Conservation (phyloP, 1,284 basidiomycete genomes). For the Ceratobasidium sp. region DNA sequence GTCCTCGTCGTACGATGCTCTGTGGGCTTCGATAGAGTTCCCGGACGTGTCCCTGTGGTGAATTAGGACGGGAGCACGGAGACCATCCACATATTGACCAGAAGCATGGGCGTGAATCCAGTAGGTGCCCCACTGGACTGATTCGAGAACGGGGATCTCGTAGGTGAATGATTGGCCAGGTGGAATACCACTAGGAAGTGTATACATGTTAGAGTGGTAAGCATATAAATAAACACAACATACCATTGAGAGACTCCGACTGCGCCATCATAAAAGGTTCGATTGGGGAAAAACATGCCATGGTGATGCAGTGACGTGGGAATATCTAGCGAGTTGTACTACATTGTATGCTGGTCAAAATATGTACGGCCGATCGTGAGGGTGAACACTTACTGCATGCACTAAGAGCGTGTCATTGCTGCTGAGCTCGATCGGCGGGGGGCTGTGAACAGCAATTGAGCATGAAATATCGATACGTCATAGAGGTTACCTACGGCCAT, state of each 20-base stretch:
- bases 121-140: conserved; percentile 85
- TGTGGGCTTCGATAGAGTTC: conserved; percentile 37
- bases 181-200: conserved; percentile 78
- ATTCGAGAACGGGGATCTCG: conserved; percentile 78
- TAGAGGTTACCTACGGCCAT: conserved; percentile 80
- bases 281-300: conserved; percentile 92
- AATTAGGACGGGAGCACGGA: conserved; percentile 83
- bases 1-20: conserved; percentile 84
- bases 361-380: background rate
- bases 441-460: conserved; percentile 61
- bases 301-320: conserved; percentile 83
- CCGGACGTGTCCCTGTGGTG: conserved; percentile 62
- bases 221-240: conserved; percentile 47
- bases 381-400: conserved; percentile 64
- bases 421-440: conserved; percentile 81
- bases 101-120: conserved; percentile 79
- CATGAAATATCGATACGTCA: conserved; percentile 21
- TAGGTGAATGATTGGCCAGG: conserved; percentile 81
- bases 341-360: conserved; percentile 44
- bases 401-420: conserved; percentile 79
- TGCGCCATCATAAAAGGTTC: conserved; percentile 91
- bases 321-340: conserved; percentile 73
- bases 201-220: background rate
- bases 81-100: conserved; percentile 90
- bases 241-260: conserved; percentile 85